These are phyloP conservation scores for Pachyrhizus erosus DNA, from an alignment of 306 rosid genomes.

Conservation along the genomic window DNA sequence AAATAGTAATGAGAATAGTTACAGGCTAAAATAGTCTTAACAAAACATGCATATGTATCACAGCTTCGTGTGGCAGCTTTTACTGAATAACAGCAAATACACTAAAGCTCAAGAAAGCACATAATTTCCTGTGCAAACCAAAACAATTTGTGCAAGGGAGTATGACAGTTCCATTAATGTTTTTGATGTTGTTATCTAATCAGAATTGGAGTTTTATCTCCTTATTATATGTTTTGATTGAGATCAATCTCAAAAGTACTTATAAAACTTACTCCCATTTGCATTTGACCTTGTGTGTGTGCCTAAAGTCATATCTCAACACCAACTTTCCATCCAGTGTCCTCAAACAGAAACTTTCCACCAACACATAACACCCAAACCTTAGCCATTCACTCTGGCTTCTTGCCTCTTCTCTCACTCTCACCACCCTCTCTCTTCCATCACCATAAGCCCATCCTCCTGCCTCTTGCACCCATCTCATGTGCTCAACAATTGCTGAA, in stretches of 20 bases:
- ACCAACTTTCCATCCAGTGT: conserved; percentile 66
- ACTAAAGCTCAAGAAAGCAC: not conserved
- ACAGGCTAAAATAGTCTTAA: no score
- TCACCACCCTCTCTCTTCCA: conserved; percentile 60
- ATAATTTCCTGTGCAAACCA: not conserved
- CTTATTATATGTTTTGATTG: no score
- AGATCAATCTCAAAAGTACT: no score
- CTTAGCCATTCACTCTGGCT: conserved; percentile 55
- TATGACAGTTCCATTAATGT: no score
- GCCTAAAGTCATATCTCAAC: conserved; percentile 63
- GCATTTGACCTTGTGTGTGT: conserved; percentile 53
- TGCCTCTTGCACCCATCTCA: conserved; percentile 77
- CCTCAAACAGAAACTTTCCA: conserved; percentile 71
- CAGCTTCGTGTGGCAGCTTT: not conserved
- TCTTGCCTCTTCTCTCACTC: conserved; percentile 56
- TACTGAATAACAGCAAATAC: not conserved
- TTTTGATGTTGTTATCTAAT: no score
- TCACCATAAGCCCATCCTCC: conserved; percentile 73
- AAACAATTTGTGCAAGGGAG: not conserved
- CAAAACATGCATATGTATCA: not conserved
- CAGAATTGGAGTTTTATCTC: no score
- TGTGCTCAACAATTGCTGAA: conserved; percentile 63
- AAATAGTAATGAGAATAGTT: no score
- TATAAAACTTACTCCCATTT: conserved; percentile 61
- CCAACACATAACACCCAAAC: conserved; percentile 67